phyloP scores from a whole-genome alignment of 371 early-diverging fungal species.

The Basidiobolus heterosporus region DNA sequence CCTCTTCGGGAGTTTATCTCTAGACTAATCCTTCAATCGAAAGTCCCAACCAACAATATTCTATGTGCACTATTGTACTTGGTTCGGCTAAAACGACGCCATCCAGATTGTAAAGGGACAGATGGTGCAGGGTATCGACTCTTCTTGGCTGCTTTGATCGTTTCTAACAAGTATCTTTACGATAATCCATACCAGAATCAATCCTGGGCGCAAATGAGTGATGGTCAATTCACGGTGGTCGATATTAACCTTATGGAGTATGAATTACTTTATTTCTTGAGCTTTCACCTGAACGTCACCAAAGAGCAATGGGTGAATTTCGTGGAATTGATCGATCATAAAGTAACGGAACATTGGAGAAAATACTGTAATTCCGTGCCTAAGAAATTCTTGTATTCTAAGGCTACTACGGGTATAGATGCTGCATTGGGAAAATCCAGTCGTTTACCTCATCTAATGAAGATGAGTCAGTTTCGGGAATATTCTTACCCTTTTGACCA shows the following conservation, averaged over 20 bases:
- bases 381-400: too few species aligned
- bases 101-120: slow-evolving; percentile 32
- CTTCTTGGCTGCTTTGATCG: slow-evolving; percentile 29
- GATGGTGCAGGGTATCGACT: slow-evolving; percentile 36
- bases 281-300: slow-evolving; percentile 27
- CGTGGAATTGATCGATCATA: slow-evolving; percentile 25
- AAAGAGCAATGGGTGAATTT: slow-evolving; percentile 30
- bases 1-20: too few species aligned
- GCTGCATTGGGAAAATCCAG: too few species aligned
- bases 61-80: slow-evolving; percentile 27
- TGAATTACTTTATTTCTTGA: slow-evolving; percentile 34
- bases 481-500: too few species aligned
- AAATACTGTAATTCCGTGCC: too few species aligned
- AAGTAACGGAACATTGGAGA: slow-evolving; percentile 6
- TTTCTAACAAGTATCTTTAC: slow-evolving; percentile 38
- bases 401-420: too few species aligned
- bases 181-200: slow-evolving; percentile 49
- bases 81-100: slow-evolving; percentile 25
- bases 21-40: too few species aligned
- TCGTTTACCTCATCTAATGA: too few species aligned
- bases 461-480: too few species aligned
- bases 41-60: too few species aligned
- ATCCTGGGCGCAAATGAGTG: slow-evolving; percentile 36
- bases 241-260: slow-evolving; percentile 49
- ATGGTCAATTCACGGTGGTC: slow-evolving; percentile 26